phyloP scores from a whole-genome alignment of 768 basidiomycete species.

The Boletus sensibilis region DNA sequence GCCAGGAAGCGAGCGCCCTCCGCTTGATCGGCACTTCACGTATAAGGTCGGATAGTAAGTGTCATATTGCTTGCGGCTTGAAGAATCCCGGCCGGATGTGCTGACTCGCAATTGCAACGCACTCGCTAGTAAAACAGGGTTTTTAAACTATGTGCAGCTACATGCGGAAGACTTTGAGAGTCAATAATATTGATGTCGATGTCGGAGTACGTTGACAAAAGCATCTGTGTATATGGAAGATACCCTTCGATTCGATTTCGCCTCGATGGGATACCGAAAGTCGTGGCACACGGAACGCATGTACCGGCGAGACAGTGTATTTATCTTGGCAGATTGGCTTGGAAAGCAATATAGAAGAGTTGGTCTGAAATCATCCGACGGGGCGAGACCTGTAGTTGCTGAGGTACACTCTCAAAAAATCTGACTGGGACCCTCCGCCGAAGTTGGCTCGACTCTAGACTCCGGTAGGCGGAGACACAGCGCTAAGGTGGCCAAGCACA shows the following conservation, averaged over 20 bases:
- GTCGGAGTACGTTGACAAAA: neutral
- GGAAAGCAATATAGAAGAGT: constrained; percentile 10
- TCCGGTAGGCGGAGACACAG: neutral
- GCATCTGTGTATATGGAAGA: neutral
- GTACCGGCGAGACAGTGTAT: neutral
- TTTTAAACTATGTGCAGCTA: constrained; percentile 39
- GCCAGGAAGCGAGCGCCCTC: constrained; percentile 15
- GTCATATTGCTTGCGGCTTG: neutral
- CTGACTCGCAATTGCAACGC: neutral
- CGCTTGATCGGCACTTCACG: constrained; percentile 30
- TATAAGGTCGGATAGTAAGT: constrained; percentile 33
- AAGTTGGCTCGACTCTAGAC: neutral
- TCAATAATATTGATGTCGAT: neutral
- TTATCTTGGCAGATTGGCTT: neutral
- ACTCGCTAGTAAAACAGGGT: constrained; percentile 34
- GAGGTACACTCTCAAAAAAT: neutral
- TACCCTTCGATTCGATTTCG: neutral
- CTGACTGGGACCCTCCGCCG: neutral
- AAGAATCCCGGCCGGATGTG: neutral
- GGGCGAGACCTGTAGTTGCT: neutral
- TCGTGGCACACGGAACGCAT: neutral
- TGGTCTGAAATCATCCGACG: neutral
- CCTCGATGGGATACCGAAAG: neutral
- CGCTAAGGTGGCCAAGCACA: neutral
- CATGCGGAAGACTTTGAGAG: constrained; percentile 37